Evolutionary conservation across 2,329 filamentous ascomycete genomes (phyloP), one percentile per base, ranked within the genome.

Genomic region (Arthrobotrys pseudoclavata): DNA sequence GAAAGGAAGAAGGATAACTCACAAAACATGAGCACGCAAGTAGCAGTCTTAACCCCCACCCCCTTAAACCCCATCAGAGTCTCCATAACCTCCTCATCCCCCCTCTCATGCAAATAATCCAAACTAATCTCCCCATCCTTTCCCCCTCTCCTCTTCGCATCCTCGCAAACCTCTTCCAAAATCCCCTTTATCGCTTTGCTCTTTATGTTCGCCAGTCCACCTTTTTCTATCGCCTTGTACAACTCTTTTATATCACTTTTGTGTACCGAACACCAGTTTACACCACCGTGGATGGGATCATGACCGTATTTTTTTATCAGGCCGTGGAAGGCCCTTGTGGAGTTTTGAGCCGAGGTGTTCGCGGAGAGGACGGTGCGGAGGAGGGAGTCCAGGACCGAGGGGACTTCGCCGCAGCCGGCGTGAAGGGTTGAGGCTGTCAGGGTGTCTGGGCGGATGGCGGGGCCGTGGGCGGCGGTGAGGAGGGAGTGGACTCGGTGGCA

Each of bases 231-330:
- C 0, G 91, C 88, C 62, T 90, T 84, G 53, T 88, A 88, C n/a
- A 96, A 85, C 4, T 91, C 88, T 45, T 87, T 85, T 3, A 88
- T 82, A 0, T 88, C 83, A 1, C 90, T 88, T 26, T 85, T 83
- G 22, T 89, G 88, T 1, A 94, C 90, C 9, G 88, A 89, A 80
- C 93, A 88, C 91, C 91, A 95, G 82, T 94, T 86, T 6, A 94
- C 90, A 68, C 90, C 92, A 2, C 90, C 91, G 80, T 90, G 67
- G 40, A 69, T n/a, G 0, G 75, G 47, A 18, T 81, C 66, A 0
- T 74, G 34, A 20, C 81, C 81, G 61, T 80, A 82, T 42, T 22
- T 87, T 18, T 87, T 81, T 1, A 91, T 88, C 0, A 96, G 85
- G 0, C 89, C 90, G 74, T 87, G 85, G 79, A 95, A 89, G 4